Percentiles rank a stretch among this genome's conserved stretches.
These are phyloP conservation scores for Citrus reticulata DNA, from an alignment of 345 rosid genomes.

Conservation along the genomic window DNA sequence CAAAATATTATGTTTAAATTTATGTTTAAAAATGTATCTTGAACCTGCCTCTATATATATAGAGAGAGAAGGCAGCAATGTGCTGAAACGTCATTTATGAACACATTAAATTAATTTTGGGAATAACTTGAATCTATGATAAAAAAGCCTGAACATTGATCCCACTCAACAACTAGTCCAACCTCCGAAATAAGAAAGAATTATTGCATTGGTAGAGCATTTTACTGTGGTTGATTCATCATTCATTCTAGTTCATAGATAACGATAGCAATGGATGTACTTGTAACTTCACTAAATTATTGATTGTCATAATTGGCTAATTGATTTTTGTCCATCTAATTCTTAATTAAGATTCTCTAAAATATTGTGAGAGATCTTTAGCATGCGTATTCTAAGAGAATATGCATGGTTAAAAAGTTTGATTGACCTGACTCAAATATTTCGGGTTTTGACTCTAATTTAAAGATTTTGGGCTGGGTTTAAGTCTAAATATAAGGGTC, in stretches of 20 bases:
- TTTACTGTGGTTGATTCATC: neutral
- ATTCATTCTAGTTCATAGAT: neutral
- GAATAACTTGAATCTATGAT: neutral
- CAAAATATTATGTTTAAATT: no score
- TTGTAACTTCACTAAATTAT: neutral
- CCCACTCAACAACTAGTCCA: neutral
- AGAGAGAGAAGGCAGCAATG: neutral
- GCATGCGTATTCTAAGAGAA: no score
- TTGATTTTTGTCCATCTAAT: neutral
- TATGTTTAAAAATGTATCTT: no score
- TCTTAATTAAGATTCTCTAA: no score
- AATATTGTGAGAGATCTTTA: no score
- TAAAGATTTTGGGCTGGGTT: fast-evolving
- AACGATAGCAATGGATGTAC: neutral
- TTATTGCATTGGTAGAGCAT: neutral
- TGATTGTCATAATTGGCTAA: neutral
- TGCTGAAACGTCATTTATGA: neutral
- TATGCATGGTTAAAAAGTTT: no score
- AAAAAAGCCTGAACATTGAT: neutral
- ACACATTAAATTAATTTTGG: neutral
- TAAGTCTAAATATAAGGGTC: no score
- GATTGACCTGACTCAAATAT: no score
- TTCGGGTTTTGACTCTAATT: no score
- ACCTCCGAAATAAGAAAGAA: neutral
- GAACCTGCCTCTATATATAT: no score